Base-by-base conservation (phyloP, 2,329 filamentous ascomycete species). In the Xylogone sp. region DNA sequence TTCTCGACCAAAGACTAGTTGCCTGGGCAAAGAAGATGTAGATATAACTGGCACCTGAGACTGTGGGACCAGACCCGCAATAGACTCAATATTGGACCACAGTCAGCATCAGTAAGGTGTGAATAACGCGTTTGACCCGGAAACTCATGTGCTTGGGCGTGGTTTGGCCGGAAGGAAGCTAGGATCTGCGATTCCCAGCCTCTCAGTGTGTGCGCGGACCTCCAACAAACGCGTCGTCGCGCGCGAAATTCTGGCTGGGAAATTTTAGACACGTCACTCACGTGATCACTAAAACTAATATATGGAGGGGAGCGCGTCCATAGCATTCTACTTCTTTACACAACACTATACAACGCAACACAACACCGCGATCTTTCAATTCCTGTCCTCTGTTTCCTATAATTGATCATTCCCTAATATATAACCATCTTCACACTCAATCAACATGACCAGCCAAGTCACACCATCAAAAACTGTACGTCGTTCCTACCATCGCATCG, bases 401-500 rank as follows among this genome's bases (percentile, higher is more conserved):
- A 39, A 39, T 39, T 39, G 13, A 16, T 39, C n/a, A 39, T 39
- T 39, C 10, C 12, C 34, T 31, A 31, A 31, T 8, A 7, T 19
- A 48, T 42, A 55, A 44, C 29, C 31, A 34, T 50, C 51, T 21
- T 43, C 31, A 21, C 43, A 51, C 46, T 56, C 53, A 57, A 56
- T 54, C 59, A 62, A 51, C 51, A 94, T 95, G 90, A 82, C 89
- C 71, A 75, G 86, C 57, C 79, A 93, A 69, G 77, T 89, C 67
- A 88, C 85, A 63, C 85, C 85, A 57, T 88, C 84, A 52, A 88
- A 88, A 74, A 82, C 84, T 77, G 85, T 88, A 75, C 61, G 79
- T 68, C 67, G 67, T 45, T 20, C 45, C 68, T 63, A 62, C 67
- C 60, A 63, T 62, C 61, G 58, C 65, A 53, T 67, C 63, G 62